Evolutionary conservation across 1,139 yeast species (phyloP), one percentile per base, ranked within the genome.

Genomic region (Hansenula sp.): DNA sequence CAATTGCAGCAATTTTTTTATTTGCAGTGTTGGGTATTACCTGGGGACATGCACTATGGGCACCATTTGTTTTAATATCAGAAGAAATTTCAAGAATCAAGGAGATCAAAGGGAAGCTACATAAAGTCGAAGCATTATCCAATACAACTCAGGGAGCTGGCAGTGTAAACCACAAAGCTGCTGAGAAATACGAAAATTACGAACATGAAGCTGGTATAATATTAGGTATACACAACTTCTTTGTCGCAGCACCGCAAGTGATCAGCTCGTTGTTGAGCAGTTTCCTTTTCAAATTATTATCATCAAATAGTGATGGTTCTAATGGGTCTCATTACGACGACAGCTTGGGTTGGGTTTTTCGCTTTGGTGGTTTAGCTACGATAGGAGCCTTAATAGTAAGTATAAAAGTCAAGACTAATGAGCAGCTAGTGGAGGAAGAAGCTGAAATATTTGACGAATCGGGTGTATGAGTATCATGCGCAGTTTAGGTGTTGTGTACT

Each of bases 21-120:
- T 67, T 72, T 49, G 72, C 64, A 0, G 45, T 71, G 16, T 48
- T 72, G 34, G 77, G 77, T 4, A 60, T 72, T 6, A 71, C 76
- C 0, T 72, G 77, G 77, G 76, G 77, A 1, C 61, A 62, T 41
- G 75, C 77, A 0, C 60, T 73, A 7, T 72, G 77, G 77, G 72
- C 75, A 6, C 77, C 77, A 12, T 72, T 71, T 52, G 74, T 69
- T 7, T 45, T 72, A 33, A 69, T 72, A 13, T 67, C 74, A 36
- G 75, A 70, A 46, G 76, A 71, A 43, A 61, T 70, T n/a, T 61
- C 73, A 27, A 54, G 75, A 38, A 69, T 71, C 35, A 70, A 68
- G 43, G 69, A 65, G 43, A 61, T 66, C 10, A 54, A 54, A 22
- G 45, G 56, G 2, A 45, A 40, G 7, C 43, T 51, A 14, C 53